Conservation (phyloP, 2,329 filamentous ascomycete species). For the Arthrocladium fulminans region DNA sequence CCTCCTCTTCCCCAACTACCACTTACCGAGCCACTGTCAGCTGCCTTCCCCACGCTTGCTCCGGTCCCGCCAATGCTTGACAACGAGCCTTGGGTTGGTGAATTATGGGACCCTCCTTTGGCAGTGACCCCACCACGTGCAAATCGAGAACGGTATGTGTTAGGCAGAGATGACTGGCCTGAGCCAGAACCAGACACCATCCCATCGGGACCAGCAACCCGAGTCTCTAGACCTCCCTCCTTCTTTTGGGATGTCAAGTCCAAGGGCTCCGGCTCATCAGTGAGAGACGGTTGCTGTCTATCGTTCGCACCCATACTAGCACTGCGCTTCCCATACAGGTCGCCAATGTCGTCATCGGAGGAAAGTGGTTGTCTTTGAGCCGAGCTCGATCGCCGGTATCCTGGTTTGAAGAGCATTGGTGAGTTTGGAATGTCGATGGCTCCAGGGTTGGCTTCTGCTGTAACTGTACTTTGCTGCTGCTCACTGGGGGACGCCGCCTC, state of each 20-base stretch:
- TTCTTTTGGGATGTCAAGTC: slow-evolving; percentile 8
- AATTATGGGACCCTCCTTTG: slow-evolving; percentile 9
- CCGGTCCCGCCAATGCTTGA: slow-evolving; percentile 19
- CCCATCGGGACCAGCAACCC: slow-evolving; percentile 14
- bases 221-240: slow-evolving; percentile 13
- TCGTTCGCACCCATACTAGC: slow-evolving; percentile 34
- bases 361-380: slow-evolving; percentile 30
- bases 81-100: slow-evolving; percentile 17
- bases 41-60: slow-evolving; percentile 15
- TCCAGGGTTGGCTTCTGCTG: slow-evolving; percentile 26
- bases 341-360: slow-evolving; percentile 34
- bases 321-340: slow-evolving; percentile 39
- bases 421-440: slow-evolving; percentile 44
- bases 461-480: slow-evolving; percentile 24
- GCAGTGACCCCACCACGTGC: slow-evolving; percentile 10
- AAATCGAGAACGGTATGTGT: slow-evolving; percentile 12
- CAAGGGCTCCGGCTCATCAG: background rate
- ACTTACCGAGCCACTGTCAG: slow-evolving; percentile 17
- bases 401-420: slow-evolving; percentile 33
- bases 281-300: slow-evolving; percentile 1
- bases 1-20: slow-evolving; percentile 17
- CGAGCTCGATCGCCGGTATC: slow-evolving; percentile 38
- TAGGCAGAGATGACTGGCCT: slow-evolving; percentile 15
- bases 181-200: slow-evolving; percentile 17
- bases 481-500: slow-evolving; percentile 22